Percentiles rank a stretch among this genome's conserved stretches.
Evolutionary conservation across 805 yeast species (phyloP).

Genomic region (Ogataea salicorniae): DNA sequence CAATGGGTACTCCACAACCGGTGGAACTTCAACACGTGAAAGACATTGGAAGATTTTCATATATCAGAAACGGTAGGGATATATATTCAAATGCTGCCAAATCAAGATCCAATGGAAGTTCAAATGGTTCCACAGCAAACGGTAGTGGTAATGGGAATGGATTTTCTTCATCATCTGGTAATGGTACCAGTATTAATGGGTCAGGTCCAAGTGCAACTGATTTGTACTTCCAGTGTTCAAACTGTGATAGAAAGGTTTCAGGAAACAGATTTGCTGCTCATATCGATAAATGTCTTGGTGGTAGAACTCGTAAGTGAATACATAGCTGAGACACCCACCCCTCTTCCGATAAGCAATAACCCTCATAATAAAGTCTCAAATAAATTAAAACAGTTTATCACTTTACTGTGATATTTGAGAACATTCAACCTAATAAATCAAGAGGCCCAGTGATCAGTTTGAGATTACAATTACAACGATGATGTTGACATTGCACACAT

Average conservation of each 20-base stretch:
- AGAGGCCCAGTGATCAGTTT: too few species aligned
- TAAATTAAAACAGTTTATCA: too few species aligned
- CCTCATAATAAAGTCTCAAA: neutral
- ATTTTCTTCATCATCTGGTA: conserved; percentile 1
- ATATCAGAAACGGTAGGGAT: conserved; percentile 28
- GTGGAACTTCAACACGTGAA: conserved; percentile 11
- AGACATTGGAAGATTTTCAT: conserved; percentile 28
- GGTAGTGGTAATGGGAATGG: conserved; percentile 7
- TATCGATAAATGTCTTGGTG: conserved; percentile 81
- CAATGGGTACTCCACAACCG: conserved; percentile 21
- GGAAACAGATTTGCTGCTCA: conserved; percentile 93
- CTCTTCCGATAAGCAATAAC: neutral
- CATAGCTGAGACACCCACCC: neutral
- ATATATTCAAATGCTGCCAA: conserved; percentile 20
- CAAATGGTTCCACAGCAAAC: neutral
- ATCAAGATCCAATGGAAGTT: neutral
- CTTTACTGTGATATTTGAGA: too few species aligned
- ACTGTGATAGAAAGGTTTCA: conserved; percentile 82
- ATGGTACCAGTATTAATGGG: conserved; percentile 3
- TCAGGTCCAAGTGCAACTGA: conserved; percentile 18
- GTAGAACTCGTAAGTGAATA: conserved; percentile 46
- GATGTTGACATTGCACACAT: too few species aligned
- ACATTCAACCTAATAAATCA: too few species aligned
- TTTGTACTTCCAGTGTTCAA: conserved; percentile 67
- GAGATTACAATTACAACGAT: too few species aligned